Evolutionary conservation across 257 asterid genomes (phyloP), one percentile per base, ranked within the genome.

Genomic region (Ilex aquifolium): DNA sequence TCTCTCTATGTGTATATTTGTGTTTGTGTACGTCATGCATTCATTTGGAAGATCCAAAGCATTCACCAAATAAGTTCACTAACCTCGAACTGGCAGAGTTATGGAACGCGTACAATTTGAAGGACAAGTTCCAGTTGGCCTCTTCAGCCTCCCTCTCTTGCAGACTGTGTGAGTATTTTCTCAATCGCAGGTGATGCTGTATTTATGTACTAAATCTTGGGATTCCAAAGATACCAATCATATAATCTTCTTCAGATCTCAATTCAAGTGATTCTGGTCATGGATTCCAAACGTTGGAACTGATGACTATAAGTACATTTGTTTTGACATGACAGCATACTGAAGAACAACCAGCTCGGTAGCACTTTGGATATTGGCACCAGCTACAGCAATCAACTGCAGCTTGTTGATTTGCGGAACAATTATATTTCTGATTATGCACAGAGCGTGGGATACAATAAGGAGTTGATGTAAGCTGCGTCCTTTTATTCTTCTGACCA

Each of bases 111-210:
- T 90, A 50, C 59, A 13, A 58, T 73, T 90, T 39, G 65, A 40
- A 67, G 97, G 97, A 65, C 56, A 67, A 62, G 75, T 88, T 72
- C 91, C 95, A 30, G 68, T 15, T 27, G 57, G 77, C 27, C 56
- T 90, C 65, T 90, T 90, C 68, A 64, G 78, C 68, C 87, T 79
- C 65, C 32, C 48, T 68, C 93, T 83, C 71, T 62, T 90, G 85
- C 95, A 90, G 69, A 82, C 82, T 67, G 87, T 90, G 97, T 90
- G 66, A 82, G 88, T 71, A 49, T 62, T 31, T 40, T 52, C 31
- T 31, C 14, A 10, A 50, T 53, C 17, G 32, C 51, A 65, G 30
- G 17, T 51, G 44, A 36, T 10, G 27, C 8, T 64, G 17, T 62
- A 32, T 50, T 61, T 62, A 2, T 36, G 42, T 36, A 36, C 5